phyloP scores from a whole-genome alignment of 2,329 filamentous ascomycete genomes.

The Fusarium luffae region DNA sequence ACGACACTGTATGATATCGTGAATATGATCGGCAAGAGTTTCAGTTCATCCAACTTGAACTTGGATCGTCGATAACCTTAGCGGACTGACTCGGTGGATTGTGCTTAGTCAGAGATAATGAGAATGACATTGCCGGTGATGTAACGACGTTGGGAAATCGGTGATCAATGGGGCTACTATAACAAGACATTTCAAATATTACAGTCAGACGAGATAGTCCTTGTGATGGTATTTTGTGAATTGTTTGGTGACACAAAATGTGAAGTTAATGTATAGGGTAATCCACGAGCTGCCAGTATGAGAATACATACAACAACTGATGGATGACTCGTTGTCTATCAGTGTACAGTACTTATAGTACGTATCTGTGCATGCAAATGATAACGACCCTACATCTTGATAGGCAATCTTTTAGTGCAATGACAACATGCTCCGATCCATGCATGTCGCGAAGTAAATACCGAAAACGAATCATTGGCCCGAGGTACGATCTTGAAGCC shows the following conservation, averaged over 20 bases:
- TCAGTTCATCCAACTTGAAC: slow-evolving; percentile 5
- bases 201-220: not conserved
- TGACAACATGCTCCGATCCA: slow-evolving; percentile 4
- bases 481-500: not conserved
- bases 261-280: slow-evolving; percentile 12
- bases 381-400: slow-evolving; percentile 12
- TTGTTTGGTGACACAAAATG: not conserved
- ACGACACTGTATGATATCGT: not conserved
- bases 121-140: slow-evolving; percentile 5
- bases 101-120: slow-evolving; percentile 28
- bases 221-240: not conserved
- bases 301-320: not conserved
- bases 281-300: not conserved
- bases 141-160: not conserved
- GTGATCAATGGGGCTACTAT: not conserved
- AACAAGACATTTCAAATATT: not conserved
- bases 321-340: not conserved
- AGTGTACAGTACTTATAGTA: not conserved
- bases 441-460: slow-evolving; percentile 7
- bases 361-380: not conserved
- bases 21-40: slow-evolving; percentile 1
- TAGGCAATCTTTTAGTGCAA: not conserved
- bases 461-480: slow-evolving; percentile 11
- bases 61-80: slow-evolving; percentile 1
- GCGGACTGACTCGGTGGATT: slow-evolving; percentile 13